A percentile compares a stretch with the other conserved stretches of the same genome.
Conservation (phyloP, 805 yeast species). For the Wickerhamiella shivajii region DNA sequence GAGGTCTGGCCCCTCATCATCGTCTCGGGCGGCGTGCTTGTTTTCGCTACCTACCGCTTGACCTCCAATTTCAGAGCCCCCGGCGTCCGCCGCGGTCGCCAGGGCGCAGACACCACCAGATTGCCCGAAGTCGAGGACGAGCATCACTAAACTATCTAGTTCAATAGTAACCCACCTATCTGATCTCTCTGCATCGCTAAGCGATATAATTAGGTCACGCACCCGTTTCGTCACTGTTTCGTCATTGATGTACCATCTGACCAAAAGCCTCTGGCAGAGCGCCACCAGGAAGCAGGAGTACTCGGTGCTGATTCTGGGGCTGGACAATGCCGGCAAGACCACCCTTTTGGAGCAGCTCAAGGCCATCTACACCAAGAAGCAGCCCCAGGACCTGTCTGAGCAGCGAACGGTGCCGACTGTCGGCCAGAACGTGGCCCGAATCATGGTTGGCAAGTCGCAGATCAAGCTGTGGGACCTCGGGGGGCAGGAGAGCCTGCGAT, state of each 20-base stretch:
- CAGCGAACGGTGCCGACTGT: slow-evolving; percentile 73
- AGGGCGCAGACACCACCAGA: slow-evolving; percentile 16
- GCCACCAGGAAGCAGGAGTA: slow-evolving; percentile 54
- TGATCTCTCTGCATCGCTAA: too few relatives aligned
- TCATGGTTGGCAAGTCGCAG: slow-evolving; percentile 27
- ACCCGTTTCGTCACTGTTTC: too few relatives aligned
- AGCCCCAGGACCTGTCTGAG: slow-evolving; percentile 13
- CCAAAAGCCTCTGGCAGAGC: slow-evolving; percentile 42
- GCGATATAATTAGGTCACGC: too few relatives aligned
- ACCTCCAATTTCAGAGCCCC: slow-evolving; percentile 14
- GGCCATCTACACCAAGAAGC: slow-evolving; percentile 33
- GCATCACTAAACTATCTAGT: slow-evolving; percentile 9
- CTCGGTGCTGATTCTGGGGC: slow-evolving; percentile 67
- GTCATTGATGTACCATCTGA: slow-evolving; percentile 55
- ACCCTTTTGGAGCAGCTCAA: slow-evolving; percentile 58
- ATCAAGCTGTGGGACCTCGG: slow-evolving; percentile 94
- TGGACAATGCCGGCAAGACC: slow-evolving; percentile 95
- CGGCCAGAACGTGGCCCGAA: slow-evolving; percentile 59
- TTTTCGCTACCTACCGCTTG: slow-evolving; percentile 15
- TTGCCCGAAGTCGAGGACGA: slow-evolving; percentile 12
- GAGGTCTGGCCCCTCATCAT: slow-evolving; percentile 18
- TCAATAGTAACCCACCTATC: too few relatives aligned
- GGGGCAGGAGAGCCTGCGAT: slow-evolving; percentile 75
- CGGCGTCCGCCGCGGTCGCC: slow-evolving; percentile 18
- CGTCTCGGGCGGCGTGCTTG: slow-evolving; percentile 14